Evolutionary conservation across 495 filamentous ascomycete genomes (phyloP), one percentile per base, ranked within the genome.

Genomic region (Penicillium alfredii): DNA sequence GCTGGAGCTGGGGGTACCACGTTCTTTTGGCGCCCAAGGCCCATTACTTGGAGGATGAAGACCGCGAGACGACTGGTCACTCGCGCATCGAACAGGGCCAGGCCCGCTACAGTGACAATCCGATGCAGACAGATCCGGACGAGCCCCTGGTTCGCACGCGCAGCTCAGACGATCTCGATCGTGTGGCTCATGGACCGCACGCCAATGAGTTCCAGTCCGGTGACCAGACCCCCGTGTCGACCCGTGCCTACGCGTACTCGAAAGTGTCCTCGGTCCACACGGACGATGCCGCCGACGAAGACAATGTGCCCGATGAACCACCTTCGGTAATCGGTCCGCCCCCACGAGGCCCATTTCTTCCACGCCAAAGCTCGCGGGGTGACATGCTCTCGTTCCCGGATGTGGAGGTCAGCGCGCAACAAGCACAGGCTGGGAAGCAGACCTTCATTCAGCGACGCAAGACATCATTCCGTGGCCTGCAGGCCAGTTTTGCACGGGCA

Each of bases 1-100:
- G 92, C 35, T 98, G 92, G 92, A 96, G 86, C 45, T 98, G 93
- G 93, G 92, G 92, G 6, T 96, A 93, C 51, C 86, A 94, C 51
- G 77, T 97, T 26, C 66, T 98, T 10, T 70, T 98, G 6, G 88
- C 88, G 10, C 86, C 88, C 3, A 78, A 81, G 39, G 74, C 78
- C 16, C 61, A 56, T 12, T 72, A 60, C 30, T 30, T 64, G n/a
- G 81, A 82, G 39, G 82, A 84, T 42, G 71, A 69, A 12, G 77
- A 81, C 24, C 72, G 77, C 28, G 68, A 64, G 9, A 56, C 72
- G 12, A 40, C 17, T 2, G 69, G 73, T 24, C 56, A 61, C 9
- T 57, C 66, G 6, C 46, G 45, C 4, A 62, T 81, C 10, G 82
- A 88, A 55, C 76, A 80, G 42, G 85, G 84, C 15, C 71, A 68